Percentiles rank a stretch among this genome's conserved stretches.
These are phyloP conservation scores for Hypoxylon trugodes DNA, from an alignment of 495 filamentous ascomycete genomes.

Conservation along the genomic window DNA sequence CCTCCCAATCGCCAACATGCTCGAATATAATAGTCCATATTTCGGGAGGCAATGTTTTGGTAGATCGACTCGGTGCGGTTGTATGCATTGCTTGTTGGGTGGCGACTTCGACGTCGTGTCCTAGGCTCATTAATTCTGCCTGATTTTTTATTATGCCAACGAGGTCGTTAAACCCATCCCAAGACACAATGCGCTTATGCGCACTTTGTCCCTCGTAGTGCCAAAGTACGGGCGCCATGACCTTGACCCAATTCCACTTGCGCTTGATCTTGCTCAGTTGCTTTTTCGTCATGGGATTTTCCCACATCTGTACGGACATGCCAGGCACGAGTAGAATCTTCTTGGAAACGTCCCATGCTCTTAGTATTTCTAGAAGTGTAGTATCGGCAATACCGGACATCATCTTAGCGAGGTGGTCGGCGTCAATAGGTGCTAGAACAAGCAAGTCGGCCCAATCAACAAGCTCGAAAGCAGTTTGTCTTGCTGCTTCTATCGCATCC, in stretches of 20 bases:
- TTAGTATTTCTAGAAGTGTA: conserved; percentile 74
- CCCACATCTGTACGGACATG: conserved; percentile 85
- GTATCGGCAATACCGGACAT: conserved; percentile 79
- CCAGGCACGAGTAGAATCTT: conserved; percentile 82
- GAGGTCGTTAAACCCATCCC: conserved; percentile 73
- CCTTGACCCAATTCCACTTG: conserved; percentile 84
- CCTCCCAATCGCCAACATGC: conserved; percentile 86
- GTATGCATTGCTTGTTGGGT: conserved; percentile 48
- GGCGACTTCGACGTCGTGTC: conserved; percentile 64
- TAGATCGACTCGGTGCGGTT: conserved; percentile 39
- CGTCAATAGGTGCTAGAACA: conserved; percentile 83
- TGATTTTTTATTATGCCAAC: conserved; percentile 73
- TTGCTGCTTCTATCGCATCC: conserved; percentile 54
- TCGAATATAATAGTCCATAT: conserved; percentile 90
- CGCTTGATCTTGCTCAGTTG: conserved; percentile 80
- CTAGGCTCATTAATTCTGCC: conserved; percentile 67
- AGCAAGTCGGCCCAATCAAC: conserved; percentile 89
- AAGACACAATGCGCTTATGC: conserved; percentile 62
- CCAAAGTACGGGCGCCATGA: conserved; percentile 77
- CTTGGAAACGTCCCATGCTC: conserved; percentile 85
- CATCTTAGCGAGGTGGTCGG: conserved; percentile 83
- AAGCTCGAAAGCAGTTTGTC: conserved; percentile 70
- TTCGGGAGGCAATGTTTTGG: conserved; percentile 72
- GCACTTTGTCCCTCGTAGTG: conserved; percentile 63
- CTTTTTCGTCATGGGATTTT: conserved; percentile 82